These are phyloP conservation scores for Phytomonas francai DNA, from an alignment of 208 protist genomes.

Conservation along the genomic window DNA sequence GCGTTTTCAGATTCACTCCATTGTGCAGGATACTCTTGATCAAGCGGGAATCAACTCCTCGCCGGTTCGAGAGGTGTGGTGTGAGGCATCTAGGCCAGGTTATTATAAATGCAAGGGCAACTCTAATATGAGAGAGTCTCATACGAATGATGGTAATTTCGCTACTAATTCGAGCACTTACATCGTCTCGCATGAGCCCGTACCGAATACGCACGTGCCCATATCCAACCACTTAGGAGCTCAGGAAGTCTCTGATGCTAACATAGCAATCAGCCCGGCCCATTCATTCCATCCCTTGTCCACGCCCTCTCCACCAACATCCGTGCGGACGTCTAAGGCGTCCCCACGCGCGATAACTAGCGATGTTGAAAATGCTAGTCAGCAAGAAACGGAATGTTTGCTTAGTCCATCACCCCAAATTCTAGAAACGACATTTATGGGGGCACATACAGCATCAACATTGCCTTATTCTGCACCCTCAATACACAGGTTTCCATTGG, in stretches of 20 bases:
- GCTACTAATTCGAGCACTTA: neutral
- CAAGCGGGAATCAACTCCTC: neutral
- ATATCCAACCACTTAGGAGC: neutral
- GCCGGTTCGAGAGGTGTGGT: neutral
- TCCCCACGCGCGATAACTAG: neutral
- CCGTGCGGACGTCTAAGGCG: neutral
- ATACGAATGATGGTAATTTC: neutral
- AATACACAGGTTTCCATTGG: neutral
- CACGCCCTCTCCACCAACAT: neutral
- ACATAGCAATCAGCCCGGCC: neutral
- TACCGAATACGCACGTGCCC: neutral
- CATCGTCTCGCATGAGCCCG: neutral
- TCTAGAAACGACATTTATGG: neutral
- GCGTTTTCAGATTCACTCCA: neutral
- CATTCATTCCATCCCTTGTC: neutral
- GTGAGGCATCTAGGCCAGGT: neutral
- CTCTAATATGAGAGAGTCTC: neutral
- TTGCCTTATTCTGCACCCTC: neutral
- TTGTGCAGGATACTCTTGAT: neutral
- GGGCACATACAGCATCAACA: neutral
- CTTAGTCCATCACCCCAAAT: neutral
- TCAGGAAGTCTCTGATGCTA: neutral
- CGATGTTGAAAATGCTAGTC: neutral
- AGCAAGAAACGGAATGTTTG: neutral
- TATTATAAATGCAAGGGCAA: neutral